Percentiles rank a stretch among this genome's conserved stretches.
Conservation (phyloP, 805 yeast species). For the Ogataea corticis region DNA sequence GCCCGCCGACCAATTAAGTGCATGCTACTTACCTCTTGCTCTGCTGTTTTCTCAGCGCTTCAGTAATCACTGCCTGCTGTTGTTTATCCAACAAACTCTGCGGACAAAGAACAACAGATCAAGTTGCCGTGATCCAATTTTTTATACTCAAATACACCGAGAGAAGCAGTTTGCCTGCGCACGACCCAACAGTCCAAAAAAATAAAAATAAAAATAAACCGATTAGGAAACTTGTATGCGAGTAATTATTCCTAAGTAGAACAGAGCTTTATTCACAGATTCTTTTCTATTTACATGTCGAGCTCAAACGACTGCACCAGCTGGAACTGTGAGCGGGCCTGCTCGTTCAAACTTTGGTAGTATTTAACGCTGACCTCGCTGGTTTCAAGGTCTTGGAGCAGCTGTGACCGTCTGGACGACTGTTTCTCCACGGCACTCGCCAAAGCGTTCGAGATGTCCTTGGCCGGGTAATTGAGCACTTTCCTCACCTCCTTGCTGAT, state of each 20-base stretch:
- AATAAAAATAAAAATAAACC: not conserved
- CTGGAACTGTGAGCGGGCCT: slow-evolving; percentile 24
- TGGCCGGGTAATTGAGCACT: slow-evolving; percentile 77
- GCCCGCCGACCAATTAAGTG: not conserved
- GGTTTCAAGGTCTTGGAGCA: slow-evolving; percentile 50
- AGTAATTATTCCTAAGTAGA: too few species aligned
- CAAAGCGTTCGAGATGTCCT: slow-evolving; percentile 73
- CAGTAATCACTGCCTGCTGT: not conserved
- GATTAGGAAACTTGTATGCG: not conserved
- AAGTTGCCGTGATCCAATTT: slow-evolving; percentile 6
- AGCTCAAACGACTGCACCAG: slow-evolving; percentile 20
- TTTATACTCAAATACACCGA: not conserved
- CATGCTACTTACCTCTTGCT: not conserved
- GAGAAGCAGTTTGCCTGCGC: not conserved
- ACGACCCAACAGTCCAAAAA: not conserved
- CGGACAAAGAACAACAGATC: slow-evolving; percentile 13
- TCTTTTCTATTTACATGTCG: slow-evolving; percentile 4
- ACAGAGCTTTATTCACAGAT: too few species aligned
- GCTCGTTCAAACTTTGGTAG: slow-evolving; percentile 46
- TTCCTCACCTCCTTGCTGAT: slow-evolving; percentile 79
- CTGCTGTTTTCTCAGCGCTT: not conserved
- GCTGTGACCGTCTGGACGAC: slow-evolving; percentile 54
- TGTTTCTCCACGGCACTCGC: slow-evolving; percentile 66
- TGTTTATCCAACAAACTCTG: not conserved
- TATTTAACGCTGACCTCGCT: slow-evolving; percentile 58